Percentiles rank a stretch among this genome's conserved stretches.
Conservation (phyloP, 2,329 filamentous ascomycete species). For the Coccinonectria pachysandricola region DNA sequence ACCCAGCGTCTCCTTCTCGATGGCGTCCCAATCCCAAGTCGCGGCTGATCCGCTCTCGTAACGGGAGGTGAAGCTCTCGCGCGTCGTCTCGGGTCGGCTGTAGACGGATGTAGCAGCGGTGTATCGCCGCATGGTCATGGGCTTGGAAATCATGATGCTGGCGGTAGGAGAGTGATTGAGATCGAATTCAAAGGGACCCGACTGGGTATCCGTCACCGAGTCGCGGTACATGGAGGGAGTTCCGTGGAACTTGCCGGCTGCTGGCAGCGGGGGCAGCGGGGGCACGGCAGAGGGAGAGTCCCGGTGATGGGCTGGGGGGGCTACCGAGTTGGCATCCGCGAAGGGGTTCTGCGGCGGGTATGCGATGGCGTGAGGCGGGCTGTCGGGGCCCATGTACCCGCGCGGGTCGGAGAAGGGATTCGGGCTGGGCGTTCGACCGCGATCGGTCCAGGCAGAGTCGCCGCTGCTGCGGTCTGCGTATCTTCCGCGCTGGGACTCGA, state of each 20-base stretch:
- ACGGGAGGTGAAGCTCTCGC: slow-evolving; percentile 25
- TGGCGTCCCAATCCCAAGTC: slow-evolving; percentile 19
- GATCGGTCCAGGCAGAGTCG: too few species aligned
- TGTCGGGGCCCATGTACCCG: too few species aligned
- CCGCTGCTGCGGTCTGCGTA: too few species aligned
- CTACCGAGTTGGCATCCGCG: slow-evolving; percentile 37
- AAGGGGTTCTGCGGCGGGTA: slow-evolving; percentile 34
- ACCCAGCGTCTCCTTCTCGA: slow-evolving; percentile 3
- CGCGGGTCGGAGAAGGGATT: slow-evolving; percentile 30
- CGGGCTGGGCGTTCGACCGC: too few species aligned
- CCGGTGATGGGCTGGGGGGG: slow-evolving; percentile 11
- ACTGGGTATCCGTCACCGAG: too few species aligned
- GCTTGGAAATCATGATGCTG: slow-evolving; percentile 11
- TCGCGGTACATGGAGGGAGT: slow-evolving; percentile 36
- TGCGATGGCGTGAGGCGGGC: too few species aligned
- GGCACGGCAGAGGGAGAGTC: too few species aligned
- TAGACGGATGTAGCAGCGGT: slow-evolving; percentile 16
- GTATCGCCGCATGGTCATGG: too few species aligned
- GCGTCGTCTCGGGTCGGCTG: slow-evolving; percentile 13
- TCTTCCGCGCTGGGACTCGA: too few species aligned
- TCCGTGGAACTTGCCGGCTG: too few species aligned
- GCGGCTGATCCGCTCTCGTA: slow-evolving; percentile 42
- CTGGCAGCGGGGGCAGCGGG: too few species aligned
- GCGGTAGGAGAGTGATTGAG: slow-evolving; percentile 11
- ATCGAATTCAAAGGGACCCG: slow-evolving; percentile 42